phyloP scores from a whole-genome alignment of 176 grass and related monocot genomes.

The Coix lacrymajobi region DNA sequence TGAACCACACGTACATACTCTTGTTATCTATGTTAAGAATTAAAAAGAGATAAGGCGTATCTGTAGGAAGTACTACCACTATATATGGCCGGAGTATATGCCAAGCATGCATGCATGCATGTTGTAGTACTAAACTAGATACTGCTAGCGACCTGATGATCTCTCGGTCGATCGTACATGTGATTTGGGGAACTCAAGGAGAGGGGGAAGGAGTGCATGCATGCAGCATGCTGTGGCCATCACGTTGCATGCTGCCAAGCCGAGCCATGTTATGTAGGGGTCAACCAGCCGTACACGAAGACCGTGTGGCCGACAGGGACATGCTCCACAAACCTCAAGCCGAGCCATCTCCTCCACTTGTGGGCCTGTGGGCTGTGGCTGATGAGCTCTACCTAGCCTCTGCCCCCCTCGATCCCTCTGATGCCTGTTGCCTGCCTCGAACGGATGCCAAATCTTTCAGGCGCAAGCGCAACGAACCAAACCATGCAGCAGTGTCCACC shows the following conservation, averaged over 20 bases:
- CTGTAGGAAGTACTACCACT: neutral
- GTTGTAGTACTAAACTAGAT: no score
- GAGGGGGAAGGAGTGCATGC: neutral
- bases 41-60: no score
- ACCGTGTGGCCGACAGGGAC: constrained; percentile 74
- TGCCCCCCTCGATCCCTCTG: neutral
- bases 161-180: neutral
- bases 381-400: no score
- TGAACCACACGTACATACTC: no score
- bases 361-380: neutral
- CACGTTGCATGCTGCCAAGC: constrained; percentile 49
- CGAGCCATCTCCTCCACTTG: constrained; percentile 15
- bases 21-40: no score
- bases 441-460: constrained; percentile 37
- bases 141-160: no score
- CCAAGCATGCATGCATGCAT: neutral
- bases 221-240: no score
- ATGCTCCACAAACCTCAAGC: constrained; percentile 43
- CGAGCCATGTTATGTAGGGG: constrained; percentile 33
- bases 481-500: neutral
- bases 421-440: neutral
- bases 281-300: constrained; percentile 39
- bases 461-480: constrained; percentile 22
- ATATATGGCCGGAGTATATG: neutral
- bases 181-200: constrained; percentile 18